Evolutionary conservation across 352 stramenopile species (phyloP).

Genomic region (Aphanomyces stellatus): DNA sequence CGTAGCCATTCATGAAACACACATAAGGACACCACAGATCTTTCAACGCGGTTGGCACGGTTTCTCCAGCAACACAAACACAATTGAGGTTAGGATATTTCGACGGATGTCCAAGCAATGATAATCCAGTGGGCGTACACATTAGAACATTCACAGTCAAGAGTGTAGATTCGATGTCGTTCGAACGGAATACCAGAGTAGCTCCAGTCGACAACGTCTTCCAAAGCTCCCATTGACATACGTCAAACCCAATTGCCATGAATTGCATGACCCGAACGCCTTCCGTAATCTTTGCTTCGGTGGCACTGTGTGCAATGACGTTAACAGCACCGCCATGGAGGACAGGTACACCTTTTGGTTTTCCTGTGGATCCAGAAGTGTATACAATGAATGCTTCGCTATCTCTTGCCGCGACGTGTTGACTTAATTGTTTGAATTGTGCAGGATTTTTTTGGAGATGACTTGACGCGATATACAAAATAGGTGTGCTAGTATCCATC

Average conservation of each 20-base stretch:
- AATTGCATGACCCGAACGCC: background rate
- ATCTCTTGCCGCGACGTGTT: background rate
- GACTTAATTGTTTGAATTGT: background rate
- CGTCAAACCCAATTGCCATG: background rate
- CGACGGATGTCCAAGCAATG: background rate
- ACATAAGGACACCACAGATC: background rate
- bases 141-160: background rate
- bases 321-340: background rate
- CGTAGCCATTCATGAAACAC: background rate
- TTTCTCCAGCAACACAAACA: background rate
- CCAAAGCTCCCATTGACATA: background rate
- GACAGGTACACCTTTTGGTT: background rate
- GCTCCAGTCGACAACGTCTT: background rate
- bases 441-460: background rate
- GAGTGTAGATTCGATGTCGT: background rate
- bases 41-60: background rate
- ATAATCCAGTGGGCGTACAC: background rate
- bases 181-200: background rate
- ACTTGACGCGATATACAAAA: background rate
- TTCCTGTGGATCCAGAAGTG: background rate
- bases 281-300: background rate
- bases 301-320: background rate
- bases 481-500: background rate
- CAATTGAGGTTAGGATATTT: background rate
- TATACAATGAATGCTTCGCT: conserved; percentile 37